These are phyloP conservation scores for Metschnikowia vanudenii DNA, from an alignment of 805 yeast genomes.

Conservation along the genomic window DNA sequence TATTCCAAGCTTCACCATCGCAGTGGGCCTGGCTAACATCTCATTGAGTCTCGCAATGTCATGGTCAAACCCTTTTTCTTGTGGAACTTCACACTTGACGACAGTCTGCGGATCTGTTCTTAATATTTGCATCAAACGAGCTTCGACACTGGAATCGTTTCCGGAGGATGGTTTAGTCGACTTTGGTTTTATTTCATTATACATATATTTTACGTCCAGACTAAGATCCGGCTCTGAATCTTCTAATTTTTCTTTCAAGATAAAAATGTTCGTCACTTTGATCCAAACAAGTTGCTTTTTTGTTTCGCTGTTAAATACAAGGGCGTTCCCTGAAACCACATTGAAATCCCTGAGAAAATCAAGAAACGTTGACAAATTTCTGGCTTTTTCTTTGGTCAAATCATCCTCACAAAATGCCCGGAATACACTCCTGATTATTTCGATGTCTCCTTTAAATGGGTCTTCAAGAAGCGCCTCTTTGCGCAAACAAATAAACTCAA, in stretches of 20 bases:
- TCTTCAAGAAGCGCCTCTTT: slow-evolving; percentile 14
- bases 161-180: not conserved
- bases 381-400: not conserved
- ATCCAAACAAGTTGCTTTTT: slow-evolving; percentile 9
- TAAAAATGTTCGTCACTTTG: slow-evolving; percentile 10
- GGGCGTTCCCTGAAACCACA: slow-evolving; percentile 13
- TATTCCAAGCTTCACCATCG: slow-evolving; percentile 39
- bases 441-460: slow-evolving; percentile 16
- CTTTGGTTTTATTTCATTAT: not conserved
- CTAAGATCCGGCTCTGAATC: not conserved
- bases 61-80: slow-evolving; percentile 14
- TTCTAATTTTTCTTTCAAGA: slow-evolving; percentile 7
- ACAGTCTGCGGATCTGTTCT: slow-evolving; percentile 8
- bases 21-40: slow-evolving; percentile 34
- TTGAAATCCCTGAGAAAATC: slow-evolving; percentile 16
- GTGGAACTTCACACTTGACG: slow-evolving; percentile 2
- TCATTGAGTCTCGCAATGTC: slow-evolving; percentile 16
- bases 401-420: slow-evolving; percentile 1
- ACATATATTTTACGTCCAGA: not conserved
- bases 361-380: slow-evolving; percentile 1
- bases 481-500: slow-evolving; percentile 10
- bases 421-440: slow-evolving; percentile 7
- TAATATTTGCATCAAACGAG: slow-evolving; percentile 6
- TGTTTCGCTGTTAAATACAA: slow-evolving; percentile 7
- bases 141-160: not conserved